Conservation (phyloP, 1,284 basidiomycete species). For the Polyporus tsugae region DNA sequence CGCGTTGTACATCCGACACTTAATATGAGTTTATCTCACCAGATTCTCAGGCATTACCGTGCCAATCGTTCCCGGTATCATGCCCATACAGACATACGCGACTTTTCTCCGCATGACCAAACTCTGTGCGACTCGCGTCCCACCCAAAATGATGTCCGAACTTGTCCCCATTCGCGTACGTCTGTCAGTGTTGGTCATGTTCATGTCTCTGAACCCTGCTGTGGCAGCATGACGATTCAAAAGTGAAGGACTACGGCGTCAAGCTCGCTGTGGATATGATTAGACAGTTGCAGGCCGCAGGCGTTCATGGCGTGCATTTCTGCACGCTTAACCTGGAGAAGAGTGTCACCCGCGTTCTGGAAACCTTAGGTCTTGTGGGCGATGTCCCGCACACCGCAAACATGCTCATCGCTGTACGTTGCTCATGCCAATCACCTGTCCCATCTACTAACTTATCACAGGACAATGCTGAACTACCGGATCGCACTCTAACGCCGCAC, state of each 20-base stretch:
- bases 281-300: slow-evolving; percentile 57
- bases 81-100: slow-evolving; percentile 97
- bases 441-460: slow-evolving; percentile 8
- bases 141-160: slow-evolving; percentile 70
- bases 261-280: slow-evolving; percentile 84
- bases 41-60: slow-evolving; percentile 79
- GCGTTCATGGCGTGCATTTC: slow-evolving; percentile 89
- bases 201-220: slow-evolving; percentile 11
- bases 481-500: slow-evolving; percentile 66
- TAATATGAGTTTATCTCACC: slow-evolving; percentile 11
- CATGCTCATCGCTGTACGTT: slow-evolving; percentile 69
- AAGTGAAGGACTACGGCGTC: slow-evolving; percentile 91
- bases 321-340: slow-evolving; percentile 99
- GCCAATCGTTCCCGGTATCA: slow-evolving; percentile 95
- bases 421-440: neutral
- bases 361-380: slow-evolving; percentile 77
- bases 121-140: slow-evolving; percentile 86
- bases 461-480: slow-evolving; percentile 39
- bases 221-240: slow-evolving; percentile 84
- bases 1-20: neutral
- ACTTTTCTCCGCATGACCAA: slow-evolving; percentile 94
- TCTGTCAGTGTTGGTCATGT: slow-evolving; percentile 18
- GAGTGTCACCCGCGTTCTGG: slow-evolving; percentile 90
- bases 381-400: slow-evolving; percentile 56
- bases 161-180: slow-evolving; percentile 84